Percentiles rank a stretch among this genome's conserved stretches.
phyloP scores from a whole-genome alignment of 2,329 filamentous ascomycete genomes.

The Chaetomium globosum region DNA sequence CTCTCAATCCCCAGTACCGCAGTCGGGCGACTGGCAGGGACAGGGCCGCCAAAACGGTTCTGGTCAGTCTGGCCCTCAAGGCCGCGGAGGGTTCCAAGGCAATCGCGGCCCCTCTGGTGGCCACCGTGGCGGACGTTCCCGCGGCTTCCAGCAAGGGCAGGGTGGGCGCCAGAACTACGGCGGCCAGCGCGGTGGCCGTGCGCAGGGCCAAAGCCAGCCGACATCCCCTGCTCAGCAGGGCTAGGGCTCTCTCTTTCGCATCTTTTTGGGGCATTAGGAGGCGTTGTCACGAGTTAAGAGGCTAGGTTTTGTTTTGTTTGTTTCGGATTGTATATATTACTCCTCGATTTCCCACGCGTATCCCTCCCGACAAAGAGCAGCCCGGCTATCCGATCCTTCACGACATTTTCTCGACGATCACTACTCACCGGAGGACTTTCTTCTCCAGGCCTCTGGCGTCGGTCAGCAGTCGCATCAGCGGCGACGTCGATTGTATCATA shows the following conservation, averaged over 20 bases:
- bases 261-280: conserved; percentile 9
- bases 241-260: conserved; percentile 26
- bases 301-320: conserved; percentile 21
- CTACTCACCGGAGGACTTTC: not conserved
- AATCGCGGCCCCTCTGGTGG: conserved; percentile 43
- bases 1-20: conserved; percentile 21
- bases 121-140: conserved; percentile 43
- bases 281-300: conserved; percentile 25
- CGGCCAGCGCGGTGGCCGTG: conserved; percentile 38
- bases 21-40: conserved; percentile 46
- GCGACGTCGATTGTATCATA: conserved; percentile 33
- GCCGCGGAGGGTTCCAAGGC: conserved; percentile 47
- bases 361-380: conserved; percentile 16
- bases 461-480: not conserved
- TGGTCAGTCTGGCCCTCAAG: conserved; percentile 30
- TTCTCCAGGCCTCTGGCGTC: not conserved
- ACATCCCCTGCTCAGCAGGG: conserved; percentile 33
- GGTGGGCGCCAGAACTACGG: conserved; percentile 40
- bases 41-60: conserved; percentile 47
- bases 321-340: conserved; percentile 38
- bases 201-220: conserved; percentile 34
- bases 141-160: conserved; percentile 39
- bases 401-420: not conserved
- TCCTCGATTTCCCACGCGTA: conserved; percentile 18
- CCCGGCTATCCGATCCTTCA: not conserved